Evolutionary conservation across 768 basidiomycete species (phyloP).

Genomic region (Mycena venus): DNA sequence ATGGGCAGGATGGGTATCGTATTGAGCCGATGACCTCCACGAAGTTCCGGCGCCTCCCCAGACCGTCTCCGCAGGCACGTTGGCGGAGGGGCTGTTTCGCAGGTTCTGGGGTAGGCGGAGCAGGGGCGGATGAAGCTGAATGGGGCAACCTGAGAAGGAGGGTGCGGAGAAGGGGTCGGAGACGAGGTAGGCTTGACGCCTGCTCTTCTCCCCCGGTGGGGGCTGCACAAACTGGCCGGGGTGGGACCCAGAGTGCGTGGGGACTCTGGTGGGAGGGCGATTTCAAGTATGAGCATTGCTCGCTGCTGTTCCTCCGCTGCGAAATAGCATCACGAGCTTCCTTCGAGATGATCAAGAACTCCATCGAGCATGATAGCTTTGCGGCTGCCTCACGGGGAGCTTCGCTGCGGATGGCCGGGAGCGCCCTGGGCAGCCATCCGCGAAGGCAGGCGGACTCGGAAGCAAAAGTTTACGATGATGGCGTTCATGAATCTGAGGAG

Average conservation of each 20-base stretch:
- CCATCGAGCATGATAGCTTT: slow-evolving; percentile 13
- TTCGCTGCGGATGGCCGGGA: not conserved
- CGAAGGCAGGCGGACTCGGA: not conserved
- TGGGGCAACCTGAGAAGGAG: not conserved
- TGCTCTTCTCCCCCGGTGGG: not conserved
- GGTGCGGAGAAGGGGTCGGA: slow-evolving; percentile 7
- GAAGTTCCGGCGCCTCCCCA: slow-evolving; percentile 10
- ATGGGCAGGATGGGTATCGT: slow-evolving; percentile 27
- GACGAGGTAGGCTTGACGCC: not conserved
- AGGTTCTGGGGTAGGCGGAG: too few species aligned
- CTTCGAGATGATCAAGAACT: slow-evolving; percentile 32
- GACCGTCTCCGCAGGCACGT: slow-evolving; percentile 11
- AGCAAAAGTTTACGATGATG: slow-evolving; percentile 25
- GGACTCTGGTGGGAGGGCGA: slow-evolving; percentile 14
- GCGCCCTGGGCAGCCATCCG: not conserved
- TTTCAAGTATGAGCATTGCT: too few species aligned
- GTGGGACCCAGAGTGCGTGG: not conserved
- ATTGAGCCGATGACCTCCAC: not conserved
- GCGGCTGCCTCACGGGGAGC: slow-evolving; percentile 9
- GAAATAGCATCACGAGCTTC: slow-evolving; percentile 25
- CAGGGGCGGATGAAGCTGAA: not conserved
- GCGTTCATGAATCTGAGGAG: slow-evolving; percentile 11
- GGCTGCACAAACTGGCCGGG: slow-evolving; percentile 3
- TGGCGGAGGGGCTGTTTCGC: not conserved
- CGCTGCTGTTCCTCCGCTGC: slow-evolving; percentile 3